phyloP scores from a whole-genome alignment of 1,139 yeast genomes.

The Diutina ranongensis region DNA sequence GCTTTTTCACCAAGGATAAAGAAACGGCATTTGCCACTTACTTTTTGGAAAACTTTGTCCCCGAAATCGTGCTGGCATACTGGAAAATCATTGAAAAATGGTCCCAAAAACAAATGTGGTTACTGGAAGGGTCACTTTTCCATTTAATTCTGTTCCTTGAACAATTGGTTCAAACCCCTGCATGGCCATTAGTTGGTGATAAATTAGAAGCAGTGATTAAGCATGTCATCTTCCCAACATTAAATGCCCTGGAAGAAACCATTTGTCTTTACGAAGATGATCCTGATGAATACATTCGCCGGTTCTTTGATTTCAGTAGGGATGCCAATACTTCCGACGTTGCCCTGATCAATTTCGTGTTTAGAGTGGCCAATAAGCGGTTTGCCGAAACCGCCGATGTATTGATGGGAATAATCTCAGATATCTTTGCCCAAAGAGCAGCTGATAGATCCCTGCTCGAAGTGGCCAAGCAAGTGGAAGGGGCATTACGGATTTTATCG shows the following conservation, averaged over 20 bases:
- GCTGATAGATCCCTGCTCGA: conserved; percentile 19
- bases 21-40: conserved; percentile 30
- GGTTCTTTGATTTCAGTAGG: conserved; percentile 57
- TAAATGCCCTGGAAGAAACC: conserved; percentile 43
- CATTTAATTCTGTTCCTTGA: conserved; percentile 56
- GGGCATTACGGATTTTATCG: conserved; percentile 38
- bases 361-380: conserved; percentile 34
- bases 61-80: conserved; percentile 46
- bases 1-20: conserved; percentile 27
- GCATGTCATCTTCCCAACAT: conserved; percentile 52
- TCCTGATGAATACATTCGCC: conserved; percentile 61
- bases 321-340: conserved; percentile 69
- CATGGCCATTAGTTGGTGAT: conserved; percentile 42
- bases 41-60: conserved; percentile 40
- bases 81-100: conserved; percentile 51
- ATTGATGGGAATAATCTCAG: conserved; percentile 37
- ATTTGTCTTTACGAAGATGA: conserved; percentile 61
- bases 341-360: conserved; percentile 71
- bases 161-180: conserved; percentile 44
- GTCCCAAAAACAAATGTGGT: conserved; percentile 46
- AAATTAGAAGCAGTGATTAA: conserved; percentile 47
- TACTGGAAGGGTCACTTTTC: conserved; percentile 47
- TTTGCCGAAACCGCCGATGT: conserved; percentile 32
- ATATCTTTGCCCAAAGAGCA: conserved; percentile 34
- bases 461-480: conserved; percentile 34